These are phyloP conservation scores for Tanacetum coccineum DNA, from an alignment of 129 eudicot genomes.

Conservation along the genomic window DNA sequence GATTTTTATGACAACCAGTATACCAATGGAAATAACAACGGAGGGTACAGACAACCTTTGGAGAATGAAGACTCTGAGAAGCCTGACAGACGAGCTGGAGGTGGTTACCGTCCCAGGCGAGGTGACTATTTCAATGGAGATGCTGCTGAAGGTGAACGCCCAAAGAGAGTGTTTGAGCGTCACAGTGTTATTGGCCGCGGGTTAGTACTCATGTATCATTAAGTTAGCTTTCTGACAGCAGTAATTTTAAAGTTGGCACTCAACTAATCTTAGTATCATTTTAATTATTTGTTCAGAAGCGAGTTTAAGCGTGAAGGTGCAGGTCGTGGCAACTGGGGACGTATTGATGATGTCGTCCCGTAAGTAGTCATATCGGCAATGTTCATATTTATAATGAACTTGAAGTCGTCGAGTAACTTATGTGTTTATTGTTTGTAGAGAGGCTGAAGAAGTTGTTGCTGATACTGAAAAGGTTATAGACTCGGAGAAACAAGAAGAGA, in stretches of 20 bases:
- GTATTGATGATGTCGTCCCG: conserved; percentile 57
- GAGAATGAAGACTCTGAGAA: conserved; percentile 57
- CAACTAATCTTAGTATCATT: not conserved
- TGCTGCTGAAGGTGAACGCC: conserved; percentile 61
- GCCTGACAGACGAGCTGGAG: conserved; percentile 56
- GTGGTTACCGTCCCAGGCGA: conserved; percentile 46
- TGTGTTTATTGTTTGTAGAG: conserved; percentile 32
- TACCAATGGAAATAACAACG: conserved; percentile 34
- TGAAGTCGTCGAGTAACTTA: not conserved
- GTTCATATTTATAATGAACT: no score
- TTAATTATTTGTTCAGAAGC: conserved; percentile 34
- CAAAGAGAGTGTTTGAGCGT: conserved; percentile 70
- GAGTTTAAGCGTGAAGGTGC: conserved; percentile 82
- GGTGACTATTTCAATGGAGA: conserved; percentile 78
- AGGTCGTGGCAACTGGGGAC: conserved; percentile 92
- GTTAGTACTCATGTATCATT: conserved; percentile 35
- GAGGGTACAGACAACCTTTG: conserved; percentile 43
- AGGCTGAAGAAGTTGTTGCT: conserved; percentile 49
- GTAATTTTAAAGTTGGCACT: no score
- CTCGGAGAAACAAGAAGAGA: conserved; percentile 56
- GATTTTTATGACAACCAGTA: conserved; percentile 41
- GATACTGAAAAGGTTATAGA: conserved; percentile 53
- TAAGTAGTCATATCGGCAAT: conserved; percentile 23
- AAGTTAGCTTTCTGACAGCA: no score
- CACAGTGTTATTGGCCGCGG: conserved; percentile 90